phyloP scores from a whole-genome alignment of 2,329 filamentous ascomycete species.

The Penicillium sp. region DNA sequence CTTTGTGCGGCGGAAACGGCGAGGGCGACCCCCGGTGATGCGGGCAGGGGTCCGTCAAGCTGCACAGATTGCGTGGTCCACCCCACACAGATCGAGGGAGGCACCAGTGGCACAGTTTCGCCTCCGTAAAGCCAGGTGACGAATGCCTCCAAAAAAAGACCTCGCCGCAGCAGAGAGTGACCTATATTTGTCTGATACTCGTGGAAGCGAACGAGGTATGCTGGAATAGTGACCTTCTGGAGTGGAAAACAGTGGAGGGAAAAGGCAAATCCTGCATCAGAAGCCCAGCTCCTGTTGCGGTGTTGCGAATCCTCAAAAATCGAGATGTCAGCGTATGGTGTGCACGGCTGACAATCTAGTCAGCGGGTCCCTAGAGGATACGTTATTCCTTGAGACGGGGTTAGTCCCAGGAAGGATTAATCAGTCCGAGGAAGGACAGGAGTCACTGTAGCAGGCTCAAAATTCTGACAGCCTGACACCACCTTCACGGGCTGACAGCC shows the following conservation, averaged over 20 bases:
- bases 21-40: background rate
- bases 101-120: constrained; percentile 9
- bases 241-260: background rate
- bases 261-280: background rate
- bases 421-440: background rate
- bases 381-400: background rate
- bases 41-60: constrained; percentile 2
- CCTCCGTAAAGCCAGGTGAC: constrained; percentile 12
- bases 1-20: background rate
- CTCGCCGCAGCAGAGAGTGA: background rate
- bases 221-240: background rate
- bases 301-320: no score
- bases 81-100: constrained; percentile 15
- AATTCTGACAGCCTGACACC: background rate
- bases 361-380: background rate
- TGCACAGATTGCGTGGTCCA: constrained; percentile 16
- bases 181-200: background rate
- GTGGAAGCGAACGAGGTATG: no score
- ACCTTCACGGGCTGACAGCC: background rate
- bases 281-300: background rate
- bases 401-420: background rate
- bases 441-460: background rate
- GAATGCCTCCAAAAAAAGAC: constrained; percentile 14
- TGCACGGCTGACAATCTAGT: background rate
- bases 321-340: no score